These are phyloP conservation scores for Pythium folliculosum DNA, from an alignment of 352 stramenopile species.

Conservation along the genomic window DNA sequence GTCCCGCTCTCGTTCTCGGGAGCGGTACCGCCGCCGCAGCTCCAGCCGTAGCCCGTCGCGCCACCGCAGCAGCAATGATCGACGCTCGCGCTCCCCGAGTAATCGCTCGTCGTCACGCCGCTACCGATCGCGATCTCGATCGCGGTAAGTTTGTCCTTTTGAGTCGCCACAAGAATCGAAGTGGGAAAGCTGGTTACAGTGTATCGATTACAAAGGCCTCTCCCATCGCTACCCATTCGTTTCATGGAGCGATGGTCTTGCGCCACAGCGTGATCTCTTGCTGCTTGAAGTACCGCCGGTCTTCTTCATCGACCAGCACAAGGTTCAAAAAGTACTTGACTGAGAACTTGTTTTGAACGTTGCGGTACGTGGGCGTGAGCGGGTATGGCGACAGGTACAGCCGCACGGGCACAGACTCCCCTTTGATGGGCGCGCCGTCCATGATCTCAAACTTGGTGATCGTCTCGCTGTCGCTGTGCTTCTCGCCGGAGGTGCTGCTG, in stretches of 20 bases:
- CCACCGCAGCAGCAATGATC: constrained; percentile 29
- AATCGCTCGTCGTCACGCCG: constrained; percentile 11
- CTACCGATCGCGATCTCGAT: constrained; percentile 17
- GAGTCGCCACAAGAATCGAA: neutral
- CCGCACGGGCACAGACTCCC: constrained; percentile 96
- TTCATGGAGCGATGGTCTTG: constrained; percentile 38
- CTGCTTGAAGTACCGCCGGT: constrained; percentile 99
- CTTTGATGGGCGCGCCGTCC: constrained; percentile 97
- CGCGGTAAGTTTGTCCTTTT: constrained; percentile 1
- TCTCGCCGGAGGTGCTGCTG: constrained; percentile 59
- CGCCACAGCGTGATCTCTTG: constrained; percentile 98
- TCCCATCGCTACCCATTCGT: constrained; percentile 7
- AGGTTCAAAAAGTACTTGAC: constrained; percentile 98
- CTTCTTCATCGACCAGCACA: constrained; percentile 98
- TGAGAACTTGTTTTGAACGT: constrained; percentile 91
- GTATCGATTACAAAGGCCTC: neutral
- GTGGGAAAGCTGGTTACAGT: neutral
- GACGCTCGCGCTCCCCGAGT: constrained; percentile 21
- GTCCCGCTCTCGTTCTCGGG: constrained; percentile 26
- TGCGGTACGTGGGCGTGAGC: constrained; percentile 90
- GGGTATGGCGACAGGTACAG: constrained; percentile 92
- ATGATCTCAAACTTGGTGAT: constrained; percentile 99
- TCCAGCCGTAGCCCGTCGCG: constrained; percentile 28
- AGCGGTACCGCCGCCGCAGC: constrained; percentile 28
- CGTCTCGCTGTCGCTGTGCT: constrained; percentile 95